A percentile compares a stretch with the other conserved stretches of the same genome.
phyloP scores from a whole-genome alignment of 768 basidiomycete species.

The Saitozyma sp. region DNA sequence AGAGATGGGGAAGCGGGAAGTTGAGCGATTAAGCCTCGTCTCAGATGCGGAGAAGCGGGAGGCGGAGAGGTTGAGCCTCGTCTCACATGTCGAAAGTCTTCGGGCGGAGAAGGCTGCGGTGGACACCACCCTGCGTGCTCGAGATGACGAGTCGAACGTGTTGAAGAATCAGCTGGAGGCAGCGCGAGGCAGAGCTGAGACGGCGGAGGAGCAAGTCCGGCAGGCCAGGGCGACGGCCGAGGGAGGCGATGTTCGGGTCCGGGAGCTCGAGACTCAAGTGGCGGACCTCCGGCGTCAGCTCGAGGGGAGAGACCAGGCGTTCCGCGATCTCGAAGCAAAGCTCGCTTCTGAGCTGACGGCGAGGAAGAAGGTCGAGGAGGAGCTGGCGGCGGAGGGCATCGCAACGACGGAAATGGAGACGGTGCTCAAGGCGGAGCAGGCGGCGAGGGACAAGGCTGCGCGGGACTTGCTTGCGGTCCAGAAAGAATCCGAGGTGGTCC shows the following conservation, averaged over 20 bases:
- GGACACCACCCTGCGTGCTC: too few species aligned
- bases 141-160: too few species aligned
- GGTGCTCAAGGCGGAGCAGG: neutral
- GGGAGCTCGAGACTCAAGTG: constrained; percentile 1
- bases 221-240: neutral
- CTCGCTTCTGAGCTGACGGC: neutral
- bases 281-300: neutral
- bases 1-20: neutral
- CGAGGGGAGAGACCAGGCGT: too few species aligned
- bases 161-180: neutral
- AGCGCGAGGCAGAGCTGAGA: neutral
- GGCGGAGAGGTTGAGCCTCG: neutral
- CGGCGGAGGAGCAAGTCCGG: neutral
- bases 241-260: neutral
- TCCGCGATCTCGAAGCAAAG: neutral
- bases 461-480: neutral
- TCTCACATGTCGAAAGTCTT: neutral
- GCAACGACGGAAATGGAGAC: neutral
- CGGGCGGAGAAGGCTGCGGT: too few species aligned
- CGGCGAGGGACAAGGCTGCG: neutral
- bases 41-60: neutral
- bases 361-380: neutral
- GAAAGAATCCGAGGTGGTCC: neutral
- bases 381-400: neutral
- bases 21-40: neutral